phyloP scores from a whole-genome alignment of 2,329 filamentous ascomycete species.

The Chaetothyriales sp. region DNA sequence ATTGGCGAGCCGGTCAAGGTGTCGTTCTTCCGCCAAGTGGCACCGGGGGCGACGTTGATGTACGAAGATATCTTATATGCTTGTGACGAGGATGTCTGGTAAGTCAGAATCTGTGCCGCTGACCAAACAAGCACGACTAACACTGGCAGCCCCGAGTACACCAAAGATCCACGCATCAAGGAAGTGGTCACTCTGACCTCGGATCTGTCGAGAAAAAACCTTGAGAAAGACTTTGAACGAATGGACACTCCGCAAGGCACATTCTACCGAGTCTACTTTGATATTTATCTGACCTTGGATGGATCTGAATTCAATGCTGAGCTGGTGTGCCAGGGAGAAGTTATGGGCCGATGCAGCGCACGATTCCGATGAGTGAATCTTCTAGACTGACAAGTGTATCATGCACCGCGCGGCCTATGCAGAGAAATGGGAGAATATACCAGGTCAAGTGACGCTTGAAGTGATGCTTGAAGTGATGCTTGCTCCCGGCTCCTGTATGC shows the following conservation, averaged over 20 bases:
- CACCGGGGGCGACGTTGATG: constrained; percentile 93
- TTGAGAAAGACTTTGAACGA: constrained; percentile 97
- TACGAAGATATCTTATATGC: constrained; percentile 97
- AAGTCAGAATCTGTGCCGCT: constrained; percentile 3
- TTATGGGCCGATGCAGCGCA: constrained; percentile 92
- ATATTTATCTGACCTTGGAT: constrained; percentile 78
- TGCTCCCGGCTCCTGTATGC: background rate
- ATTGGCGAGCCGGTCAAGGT: constrained; percentile 98
- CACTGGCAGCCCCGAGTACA: constrained; percentile 61
- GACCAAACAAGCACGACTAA: constrained; percentile 3
- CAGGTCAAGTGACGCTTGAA: background rate
- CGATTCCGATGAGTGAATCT: constrained; percentile 49
- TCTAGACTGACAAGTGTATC: background rate
- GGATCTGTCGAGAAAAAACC: constrained; percentile 90
- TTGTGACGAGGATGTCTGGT: constrained; percentile 83
- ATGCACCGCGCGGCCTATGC: background rate
- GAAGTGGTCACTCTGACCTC: constrained; percentile 96
- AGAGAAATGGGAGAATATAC: background rate
- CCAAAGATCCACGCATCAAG: constrained; percentile 99
- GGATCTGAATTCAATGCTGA: constrained; percentile 97
- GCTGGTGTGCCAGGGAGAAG: constrained; percentile 95
- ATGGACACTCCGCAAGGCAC: constrained; percentile 98
- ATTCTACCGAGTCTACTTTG: constrained; percentile 64
- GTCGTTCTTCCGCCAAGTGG: constrained; percentile 94
- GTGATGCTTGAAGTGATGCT: no score